Base-by-base conservation (phyloP, 2,329 filamentous ascomycete species). In the Colletotrichum endophyticum region DNA sequence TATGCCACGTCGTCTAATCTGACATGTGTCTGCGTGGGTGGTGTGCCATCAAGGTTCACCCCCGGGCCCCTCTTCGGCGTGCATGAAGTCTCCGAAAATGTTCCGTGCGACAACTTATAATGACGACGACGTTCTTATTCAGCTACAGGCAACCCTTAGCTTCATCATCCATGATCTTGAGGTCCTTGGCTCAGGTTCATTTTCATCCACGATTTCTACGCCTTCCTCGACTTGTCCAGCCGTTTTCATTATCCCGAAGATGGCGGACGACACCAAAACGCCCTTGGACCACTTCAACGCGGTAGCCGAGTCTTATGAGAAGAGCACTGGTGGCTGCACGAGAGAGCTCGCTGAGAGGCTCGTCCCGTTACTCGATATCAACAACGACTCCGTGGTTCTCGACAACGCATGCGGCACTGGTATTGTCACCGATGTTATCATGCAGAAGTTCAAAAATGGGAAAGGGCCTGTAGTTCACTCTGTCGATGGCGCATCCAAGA, bases 321-420 rank as follows among this genome's bases (percentile, higher is more conserved):
- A 44, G 3, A 30, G 39, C 28, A 78, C 78, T 3, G 79, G 78
- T 27, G 78, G 79, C 7, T 70, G 68, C 66, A 80, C 79, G 9
- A 71, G 78, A 12, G 77, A 79, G 25, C 63, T 81, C 1, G 77
- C 78, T 9, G 57, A 70, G n/a, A 19, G 70, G 11, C n/a, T 78
- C 25, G 49, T 81, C 12, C 68, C 77, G 30, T 39, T 70, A 4
- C 49, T 77, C 81, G 78, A 94, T 92, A n/a, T 78, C 9, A 25
- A 64, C 13, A 19, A 30, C 25, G 69, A 72, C 13, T 72, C 76
- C 83, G 85, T 36, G 80, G 69, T 83, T 28, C 79, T 83, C 7
- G 81, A 83, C 74, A 83, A 81, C 44, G 80, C 81, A 9, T 81
- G 80, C 74, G 81, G 81, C 53, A 80, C 81, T 4, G 81, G 66